Conservation (phyloP, 805 yeast species). For the Schizosaccharomyces osmophilus region DNA sequence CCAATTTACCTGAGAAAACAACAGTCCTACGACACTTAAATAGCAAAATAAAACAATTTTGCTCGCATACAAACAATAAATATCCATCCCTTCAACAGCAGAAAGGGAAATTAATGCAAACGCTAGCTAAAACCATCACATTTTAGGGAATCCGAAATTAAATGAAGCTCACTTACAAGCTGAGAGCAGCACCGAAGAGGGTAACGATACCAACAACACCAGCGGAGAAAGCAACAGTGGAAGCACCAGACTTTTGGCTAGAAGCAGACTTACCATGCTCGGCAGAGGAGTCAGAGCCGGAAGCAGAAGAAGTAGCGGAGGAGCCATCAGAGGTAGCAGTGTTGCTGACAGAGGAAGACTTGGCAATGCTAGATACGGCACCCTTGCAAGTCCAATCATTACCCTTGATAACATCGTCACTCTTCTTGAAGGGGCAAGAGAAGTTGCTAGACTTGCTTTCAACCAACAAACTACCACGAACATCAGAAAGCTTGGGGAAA, state of each 20-base stretch:
- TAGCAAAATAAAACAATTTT: not conserved
- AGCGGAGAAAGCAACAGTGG: not conserved
- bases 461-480: constrained; percentile 78
- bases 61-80: too few relatives aligned
- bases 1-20: too few relatives aligned
- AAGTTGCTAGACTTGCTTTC: constrained; percentile 46
- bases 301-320: constrained; percentile 6
- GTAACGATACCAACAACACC: not conserved
- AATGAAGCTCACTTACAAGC: not conserved
- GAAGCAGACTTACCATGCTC: constrained; percentile 18
- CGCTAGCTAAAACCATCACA: too few relatives aligned
- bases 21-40: not conserved
- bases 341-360: not conserved
- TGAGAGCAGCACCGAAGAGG: not conserved
- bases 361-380: not conserved
- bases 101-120: too few relatives aligned
- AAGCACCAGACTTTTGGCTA: constrained; percentile 12
- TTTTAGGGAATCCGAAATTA: too few relatives aligned
- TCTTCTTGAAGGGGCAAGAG: constrained; percentile 55
- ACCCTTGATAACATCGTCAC: constrained; percentile 76
- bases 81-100: too few relatives aligned
- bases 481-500: constrained; percentile 46
- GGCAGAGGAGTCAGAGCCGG: constrained; percentile 11
- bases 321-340: not conserved
- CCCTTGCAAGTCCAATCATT: constrained; percentile 43